Percentiles rank a stretch among this genome's conserved stretches.
These are phyloP conservation scores for Leccinum rimulosum DNA, from an alignment of 768 basidiomycete species.

Conservation along the genomic window DNA sequence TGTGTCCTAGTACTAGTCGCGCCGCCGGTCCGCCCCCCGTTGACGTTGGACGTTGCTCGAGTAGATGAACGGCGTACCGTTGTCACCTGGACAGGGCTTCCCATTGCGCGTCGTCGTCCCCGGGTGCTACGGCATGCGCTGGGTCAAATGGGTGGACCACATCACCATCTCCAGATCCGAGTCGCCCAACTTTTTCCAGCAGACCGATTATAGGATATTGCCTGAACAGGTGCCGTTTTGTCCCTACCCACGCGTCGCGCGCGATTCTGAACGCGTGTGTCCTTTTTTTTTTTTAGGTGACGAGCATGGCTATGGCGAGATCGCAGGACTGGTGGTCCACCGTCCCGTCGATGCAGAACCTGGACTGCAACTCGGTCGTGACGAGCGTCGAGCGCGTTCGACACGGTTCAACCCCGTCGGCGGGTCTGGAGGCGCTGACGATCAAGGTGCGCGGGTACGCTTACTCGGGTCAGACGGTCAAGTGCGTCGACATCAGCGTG, in stretches of 20 bases:
- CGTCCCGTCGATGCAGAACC: constrained; percentile 54
- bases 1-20: background rate
- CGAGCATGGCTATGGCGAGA: constrained; percentile 24
- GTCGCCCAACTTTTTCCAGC: constrained; percentile 70
- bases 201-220: constrained; percentile 66
- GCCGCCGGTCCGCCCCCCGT: background rate
- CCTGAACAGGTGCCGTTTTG: constrained; percentile 44
- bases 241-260: background rate
- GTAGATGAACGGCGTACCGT: constrained; percentile 60
- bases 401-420: background rate
- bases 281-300: constrained; percentile 21
- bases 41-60: background rate
- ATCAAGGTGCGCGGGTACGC: constrained; percentile 54
- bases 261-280: background rate
- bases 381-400: constrained; percentile 23
- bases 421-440: constrained; percentile 23
- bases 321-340: constrained; percentile 45
- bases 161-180: constrained; percentile 52
- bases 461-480: constrained; percentile 46
- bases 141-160: constrained; percentile 75
- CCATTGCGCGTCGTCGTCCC: constrained; percentile 69
- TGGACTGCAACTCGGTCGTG: constrained; percentile 64
- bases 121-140: constrained; percentile 65
- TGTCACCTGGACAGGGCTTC: constrained; percentile 61
- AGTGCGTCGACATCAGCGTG: constrained; percentile 47